A percentile compares a stretch with the other conserved stretches of the same genome.
phyloP scores from a whole-genome alignment of 495 filamentous ascomycete species.

The Hypoxylon rickii region DNA sequence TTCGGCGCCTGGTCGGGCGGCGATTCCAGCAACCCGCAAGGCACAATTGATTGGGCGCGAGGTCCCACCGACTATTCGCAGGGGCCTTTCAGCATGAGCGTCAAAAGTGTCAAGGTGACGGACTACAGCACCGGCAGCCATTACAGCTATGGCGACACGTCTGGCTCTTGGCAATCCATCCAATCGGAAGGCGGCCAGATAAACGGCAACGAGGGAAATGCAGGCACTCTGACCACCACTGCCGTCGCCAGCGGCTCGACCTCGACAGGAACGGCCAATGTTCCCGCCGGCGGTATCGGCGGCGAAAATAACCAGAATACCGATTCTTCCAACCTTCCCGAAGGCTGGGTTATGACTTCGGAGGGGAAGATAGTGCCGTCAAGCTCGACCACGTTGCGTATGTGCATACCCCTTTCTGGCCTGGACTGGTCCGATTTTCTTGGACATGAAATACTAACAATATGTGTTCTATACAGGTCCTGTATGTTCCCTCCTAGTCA shows the following conservation, averaged over 20 bases:
- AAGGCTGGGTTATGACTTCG: slow-evolving; percentile 74
- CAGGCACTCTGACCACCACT: slow-evolving; percentile 54
- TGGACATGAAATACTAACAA: slow-evolving; percentile 1
- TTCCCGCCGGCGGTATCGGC: slow-evolving; percentile 70
- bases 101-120: slow-evolving; percentile 73
- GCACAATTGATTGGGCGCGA: slow-evolving; percentile 86
- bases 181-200: slow-evolving; percentile 55
- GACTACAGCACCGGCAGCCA: slow-evolving; percentile 89
- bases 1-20: slow-evolving; percentile 89
- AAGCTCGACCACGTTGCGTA: slow-evolving; percentile 56
- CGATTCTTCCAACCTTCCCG: slow-evolving; percentile 27
- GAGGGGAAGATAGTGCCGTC: slow-evolving; percentile 70
- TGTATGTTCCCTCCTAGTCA: slow-evolving; percentile 9
- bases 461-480: slow-evolving; percentile 23
- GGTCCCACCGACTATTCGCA: slow-evolving; percentile 77
- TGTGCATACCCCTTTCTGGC: slow-evolving; percentile 13
- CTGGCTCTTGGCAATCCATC: slow-evolving; percentile 74
- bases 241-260: slow-evolving; percentile 48
- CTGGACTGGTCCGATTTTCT: background rate
- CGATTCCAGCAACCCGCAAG: slow-evolving; percentile 69
- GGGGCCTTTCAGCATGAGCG: slow-evolving; percentile 84
- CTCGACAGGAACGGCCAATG: slow-evolving; percentile 37
- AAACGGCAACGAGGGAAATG: slow-evolving; percentile 61
- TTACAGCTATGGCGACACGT: slow-evolving; percentile 78
- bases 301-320: slow-evolving; percentile 45